phyloP scores from a whole-genome alignment of 2,329 filamentous ascomycete species.

The Colletotrichum phormii region DNA sequence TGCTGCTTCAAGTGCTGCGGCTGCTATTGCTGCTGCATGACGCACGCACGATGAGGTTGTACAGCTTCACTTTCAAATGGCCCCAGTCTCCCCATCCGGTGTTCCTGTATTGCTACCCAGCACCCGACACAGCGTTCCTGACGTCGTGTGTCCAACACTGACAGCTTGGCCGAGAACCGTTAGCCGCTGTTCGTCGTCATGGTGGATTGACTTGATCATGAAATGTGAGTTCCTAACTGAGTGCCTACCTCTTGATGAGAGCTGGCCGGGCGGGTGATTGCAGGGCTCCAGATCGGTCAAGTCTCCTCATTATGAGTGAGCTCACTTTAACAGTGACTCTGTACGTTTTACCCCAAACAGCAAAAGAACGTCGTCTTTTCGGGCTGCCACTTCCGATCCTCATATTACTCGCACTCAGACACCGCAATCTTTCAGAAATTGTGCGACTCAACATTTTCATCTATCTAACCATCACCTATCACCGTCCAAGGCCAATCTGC shows the following conservation, averaged over 20 bases:
- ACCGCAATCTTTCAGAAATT: too few relatives aligned
- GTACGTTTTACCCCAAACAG: background rate
- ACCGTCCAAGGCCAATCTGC: conserved; percentile 6
- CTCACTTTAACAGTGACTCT: background rate
- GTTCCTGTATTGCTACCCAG: conserved; percentile 26
- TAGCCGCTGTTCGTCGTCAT: conserved; percentile 20
- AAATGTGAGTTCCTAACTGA: background rate
- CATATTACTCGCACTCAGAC: background rate
- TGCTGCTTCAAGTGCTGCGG: background rate
- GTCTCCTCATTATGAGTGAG: background rate
- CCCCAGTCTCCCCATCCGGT: background rate
- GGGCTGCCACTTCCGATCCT: background rate
- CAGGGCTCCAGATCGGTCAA: conserved; percentile 8
- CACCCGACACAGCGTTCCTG: conserved; percentile 24
- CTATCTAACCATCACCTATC: background rate
- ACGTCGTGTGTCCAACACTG: conserved; percentile 22
- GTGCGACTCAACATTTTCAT: background rate
- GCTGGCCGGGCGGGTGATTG: background rate
- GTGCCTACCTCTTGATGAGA: background rate
- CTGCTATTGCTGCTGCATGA: conserved; percentile 15
- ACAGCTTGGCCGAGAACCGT: conserved; percentile 27
- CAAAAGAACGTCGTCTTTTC: too few relatives aligned
- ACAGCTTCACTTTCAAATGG: conserved; percentile 28
- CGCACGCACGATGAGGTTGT: conserved; percentile 36
- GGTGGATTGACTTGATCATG: conserved; percentile 7